These are phyloP conservation scores for Phenoliferia sp. DNA, from an alignment of 1,284 basidiomycete species.

Conservation along the genomic window DNA sequence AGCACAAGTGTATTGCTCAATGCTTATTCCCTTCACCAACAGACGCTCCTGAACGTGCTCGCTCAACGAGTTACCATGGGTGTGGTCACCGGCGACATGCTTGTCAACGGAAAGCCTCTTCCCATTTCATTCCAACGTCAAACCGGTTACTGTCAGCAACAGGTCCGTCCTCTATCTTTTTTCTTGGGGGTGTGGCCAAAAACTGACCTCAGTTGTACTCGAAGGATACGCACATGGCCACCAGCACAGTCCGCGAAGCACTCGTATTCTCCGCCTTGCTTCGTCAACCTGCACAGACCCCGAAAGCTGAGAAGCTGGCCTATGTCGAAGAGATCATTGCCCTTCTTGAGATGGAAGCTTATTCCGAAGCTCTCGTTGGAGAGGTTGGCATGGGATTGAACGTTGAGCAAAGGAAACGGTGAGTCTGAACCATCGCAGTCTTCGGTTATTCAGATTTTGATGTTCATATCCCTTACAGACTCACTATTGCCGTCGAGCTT, in stretches of 20 bases:
- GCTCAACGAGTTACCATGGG: conserved; percentile 70
- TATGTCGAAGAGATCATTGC: conserved; percentile 75
- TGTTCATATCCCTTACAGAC: background rate
- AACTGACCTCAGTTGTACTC: background rate
- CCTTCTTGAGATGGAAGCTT: conserved; percentile 68
- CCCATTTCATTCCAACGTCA: conserved; percentile 70
- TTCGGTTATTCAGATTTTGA: background rate
- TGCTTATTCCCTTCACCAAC: conserved; percentile 37
- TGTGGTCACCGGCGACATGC: conserved; percentile 67
- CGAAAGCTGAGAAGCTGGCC: conserved; percentile 66
- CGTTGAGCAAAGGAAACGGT: conserved; percentile 56
- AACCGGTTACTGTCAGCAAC: conserved; percentile 45
- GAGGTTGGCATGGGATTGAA: conserved; percentile 55
- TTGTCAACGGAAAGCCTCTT: conserved; percentile 69
- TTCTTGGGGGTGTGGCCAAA: background rate
- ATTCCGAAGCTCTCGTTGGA: conserved; percentile 70
- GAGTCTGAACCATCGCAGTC: background rate
- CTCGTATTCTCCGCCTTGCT: conserved; percentile 74
- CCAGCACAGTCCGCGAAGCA: conserved; percentile 67
- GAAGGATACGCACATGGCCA: conserved; percentile 6
- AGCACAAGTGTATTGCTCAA: background rate
- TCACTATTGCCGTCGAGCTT: conserved; percentile 55
- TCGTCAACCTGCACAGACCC: conserved; percentile 65
- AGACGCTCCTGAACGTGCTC: conserved; percentile 63
- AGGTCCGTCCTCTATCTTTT: conserved; percentile 2